A percentile compares a stretch with the other conserved stretches of the same genome.
Evolutionary conservation across 2,329 filamentous ascomycete species (phyloP).

Genomic region (Monosporascus sp.): DNA sequence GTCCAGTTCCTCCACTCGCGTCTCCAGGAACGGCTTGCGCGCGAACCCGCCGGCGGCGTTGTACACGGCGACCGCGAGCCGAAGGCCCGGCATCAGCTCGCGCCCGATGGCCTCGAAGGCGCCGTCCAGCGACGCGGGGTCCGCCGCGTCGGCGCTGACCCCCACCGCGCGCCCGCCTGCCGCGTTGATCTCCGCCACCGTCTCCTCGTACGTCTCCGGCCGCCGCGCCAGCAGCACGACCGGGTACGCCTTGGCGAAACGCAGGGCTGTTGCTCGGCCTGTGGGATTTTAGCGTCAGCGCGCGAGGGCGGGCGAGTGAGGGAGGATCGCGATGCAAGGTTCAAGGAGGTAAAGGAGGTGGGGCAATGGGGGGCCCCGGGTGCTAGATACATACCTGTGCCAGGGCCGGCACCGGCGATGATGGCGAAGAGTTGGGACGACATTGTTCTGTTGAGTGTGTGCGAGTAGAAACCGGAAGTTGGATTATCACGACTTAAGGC

Average conservation of each 20-base stretch:
- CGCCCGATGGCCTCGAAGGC: constrained; percentile 60
- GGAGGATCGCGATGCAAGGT: neutral
- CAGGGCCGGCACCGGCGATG: constrained; percentile 67
- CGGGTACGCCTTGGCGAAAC: constrained; percentile 61
- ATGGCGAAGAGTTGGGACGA: constrained; percentile 56
- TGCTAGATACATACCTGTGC: constrained; percentile 43
- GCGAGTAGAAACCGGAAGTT: constrained; percentile 2
- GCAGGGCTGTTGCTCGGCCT: constrained; percentile 47
- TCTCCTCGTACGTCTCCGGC: constrained; percentile 57
- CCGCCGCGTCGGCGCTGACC: constrained; percentile 60
- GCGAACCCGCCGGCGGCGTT: constrained; percentile 55
- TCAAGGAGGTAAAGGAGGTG: neutral
- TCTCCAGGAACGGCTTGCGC: constrained; percentile 54
- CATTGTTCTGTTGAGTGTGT: constrained; percentile 7
- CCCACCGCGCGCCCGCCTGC: constrained; percentile 66
- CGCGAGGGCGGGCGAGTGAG: neutral
- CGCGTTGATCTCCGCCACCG: constrained; percentile 63
- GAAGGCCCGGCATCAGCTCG: constrained; percentile 46
- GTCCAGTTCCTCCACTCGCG: constrained; percentile 45
- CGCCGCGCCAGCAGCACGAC: constrained; percentile 71
- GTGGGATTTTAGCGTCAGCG: neutral
- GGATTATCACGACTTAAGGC: neutral
- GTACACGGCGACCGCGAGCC: constrained; percentile 62
- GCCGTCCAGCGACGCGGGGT: constrained; percentile 32
- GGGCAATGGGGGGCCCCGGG: neutral